Percentiles rank a stretch among this genome's conserved stretches.
phyloP scores from a whole-genome alignment of 495 filamentous ascomycete genomes.

The Penicillium nucicola region DNA sequence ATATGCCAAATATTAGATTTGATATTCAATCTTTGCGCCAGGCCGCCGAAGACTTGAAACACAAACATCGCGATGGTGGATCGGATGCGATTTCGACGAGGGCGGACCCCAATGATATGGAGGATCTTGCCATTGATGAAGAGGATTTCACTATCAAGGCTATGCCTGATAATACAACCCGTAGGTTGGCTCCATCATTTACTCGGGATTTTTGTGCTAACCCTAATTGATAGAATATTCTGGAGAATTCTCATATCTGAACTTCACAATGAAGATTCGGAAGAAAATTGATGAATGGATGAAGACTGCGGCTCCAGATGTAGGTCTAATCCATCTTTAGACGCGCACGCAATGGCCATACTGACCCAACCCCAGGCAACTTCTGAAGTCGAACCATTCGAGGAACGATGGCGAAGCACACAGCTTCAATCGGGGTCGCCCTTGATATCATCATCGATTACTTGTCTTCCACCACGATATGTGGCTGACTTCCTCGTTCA shows the following conservation, averaged over 20 bases:
- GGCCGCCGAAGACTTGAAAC: conserved; percentile 37
- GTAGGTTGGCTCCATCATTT: conserved; percentile 21
- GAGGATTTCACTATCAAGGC: conserved; percentile 47
- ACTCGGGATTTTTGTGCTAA: neutral
- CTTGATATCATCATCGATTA: conserved; percentile 36
- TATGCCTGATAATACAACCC: conserved; percentile 45
- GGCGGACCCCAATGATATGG: conserved; percentile 37
- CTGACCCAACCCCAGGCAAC: conserved; percentile 28
- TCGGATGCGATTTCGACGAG: conserved; percentile 33
- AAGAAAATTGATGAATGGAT: conserved; percentile 50
- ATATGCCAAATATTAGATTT: conserved; percentile 42
- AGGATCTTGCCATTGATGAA: conserved; percentile 43
- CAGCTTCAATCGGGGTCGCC: conserved; percentile 47
- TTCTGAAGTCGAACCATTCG: conserved; percentile 41
- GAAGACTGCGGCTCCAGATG: conserved; percentile 42
- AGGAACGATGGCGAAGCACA: conserved; percentile 48
- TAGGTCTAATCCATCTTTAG: conserved; percentile 13
- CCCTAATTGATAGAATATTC: conserved; percentile 40
- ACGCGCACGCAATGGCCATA: neutral
- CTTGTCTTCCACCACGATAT: conserved; percentile 48
- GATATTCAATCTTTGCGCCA: conserved; percentile 43
- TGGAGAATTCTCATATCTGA: conserved; percentile 50
- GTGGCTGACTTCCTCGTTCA: conserved; percentile 50
- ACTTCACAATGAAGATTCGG: conserved; percentile 49
- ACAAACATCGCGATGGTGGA: conserved; percentile 35